phyloP scores from a whole-genome alignment of 139 green algal species.

The Zygnema cylindricum region DNA sequence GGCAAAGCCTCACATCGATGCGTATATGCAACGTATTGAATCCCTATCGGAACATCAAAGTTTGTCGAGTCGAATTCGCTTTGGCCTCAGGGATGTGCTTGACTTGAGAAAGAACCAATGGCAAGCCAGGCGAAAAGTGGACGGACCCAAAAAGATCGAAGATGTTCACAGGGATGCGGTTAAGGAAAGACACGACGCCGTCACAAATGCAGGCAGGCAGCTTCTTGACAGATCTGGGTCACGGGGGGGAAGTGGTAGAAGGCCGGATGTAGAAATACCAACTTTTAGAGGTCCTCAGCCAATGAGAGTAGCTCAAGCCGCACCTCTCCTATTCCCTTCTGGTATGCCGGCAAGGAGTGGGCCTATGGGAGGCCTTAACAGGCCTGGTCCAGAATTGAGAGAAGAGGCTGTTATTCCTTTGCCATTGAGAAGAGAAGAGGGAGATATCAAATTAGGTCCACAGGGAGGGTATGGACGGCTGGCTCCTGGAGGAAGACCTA shows the following conservation, averaged over 20 bases:
- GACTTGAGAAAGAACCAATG: constrained; percentile 65
- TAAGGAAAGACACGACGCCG: constrained; percentile 32
- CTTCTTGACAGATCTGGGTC: constrained; percentile 14
- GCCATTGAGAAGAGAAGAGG: constrained; percentile 26
- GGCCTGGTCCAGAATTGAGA: constrained; percentile 5
- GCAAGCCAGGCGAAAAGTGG: constrained; percentile 64
- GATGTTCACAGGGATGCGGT: constrained; percentile 67
- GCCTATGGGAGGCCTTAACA: neutral
- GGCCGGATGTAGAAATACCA: neutral
- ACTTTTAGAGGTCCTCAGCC: neutral
- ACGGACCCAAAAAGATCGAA: constrained; percentile 72
- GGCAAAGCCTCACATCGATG: constrained; percentile 65
- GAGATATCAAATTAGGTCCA: constrained; percentile 32
- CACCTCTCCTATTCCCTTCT: neutral
- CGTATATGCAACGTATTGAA: constrained; percentile 66
- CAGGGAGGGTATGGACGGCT: constrained; percentile 23
- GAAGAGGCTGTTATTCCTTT: constrained; percentile 8
- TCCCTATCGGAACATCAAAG: constrained; percentile 45
- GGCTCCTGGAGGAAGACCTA: constrained; percentile 1
- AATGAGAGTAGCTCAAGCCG: neutral
- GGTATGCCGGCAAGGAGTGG: neutral
- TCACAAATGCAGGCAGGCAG: constrained; percentile 41
- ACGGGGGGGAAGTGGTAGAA: neutral
- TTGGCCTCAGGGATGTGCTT: constrained; percentile 69
- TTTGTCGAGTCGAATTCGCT: constrained; percentile 63